Evolutionary conservation across 306 rosid genomes (phyloP).

Genomic region (Cucumis melo): DNA sequence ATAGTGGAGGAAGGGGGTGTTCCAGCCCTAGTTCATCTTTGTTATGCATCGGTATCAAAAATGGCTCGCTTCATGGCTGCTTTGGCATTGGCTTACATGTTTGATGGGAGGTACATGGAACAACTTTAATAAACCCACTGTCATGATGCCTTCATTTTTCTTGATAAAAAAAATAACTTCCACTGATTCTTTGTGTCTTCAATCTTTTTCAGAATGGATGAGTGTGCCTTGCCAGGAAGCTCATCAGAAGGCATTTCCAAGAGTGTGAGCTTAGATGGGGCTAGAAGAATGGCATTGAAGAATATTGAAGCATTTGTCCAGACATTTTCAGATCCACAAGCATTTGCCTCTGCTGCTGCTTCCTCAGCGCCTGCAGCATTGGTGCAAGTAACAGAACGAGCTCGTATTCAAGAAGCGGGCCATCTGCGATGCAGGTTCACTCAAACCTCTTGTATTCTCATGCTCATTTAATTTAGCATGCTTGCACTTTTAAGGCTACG

Average conservation of each 20-base stretch:
- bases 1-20: slow-evolving; percentile 99
- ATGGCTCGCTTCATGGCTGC: slow-evolving; percentile 99
- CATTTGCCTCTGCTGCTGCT: slow-evolving; percentile 78
- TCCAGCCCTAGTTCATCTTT: slow-evolving; percentile 84
- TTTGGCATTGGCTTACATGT: slow-evolving; percentile 96
- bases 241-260: slow-evolving; percentile 66
- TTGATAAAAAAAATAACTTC: background rate
- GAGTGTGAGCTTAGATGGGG: slow-evolving; percentile 89
- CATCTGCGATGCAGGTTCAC: slow-evolving; percentile 96
- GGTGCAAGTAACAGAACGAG: slow-evolving; percentile 82
- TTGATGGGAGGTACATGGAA: slow-evolving; percentile 78
- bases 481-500: background rate
- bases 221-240: slow-evolving; percentile 55
- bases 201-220: slow-evolving; percentile 83
- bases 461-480: background rate
- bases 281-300: slow-evolving; percentile 85
- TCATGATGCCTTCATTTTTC: background rate
- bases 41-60: slow-evolving; percentile 85
- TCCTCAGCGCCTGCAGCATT: slow-evolving; percentile 86
- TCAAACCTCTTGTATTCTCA: slow-evolving; percentile 7
- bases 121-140: background rate
- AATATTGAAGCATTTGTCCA: slow-evolving; percentile 84
- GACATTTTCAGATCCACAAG: slow-evolving; percentile 76
- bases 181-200: background rate
- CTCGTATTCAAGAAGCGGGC: slow-evolving; percentile 95